Evolutionary conservation across 2,329 filamentous ascomycete species (phyloP), one percentile per base, ranked within the genome.

Genomic region (Torrubiella hemipterigena): DNA sequence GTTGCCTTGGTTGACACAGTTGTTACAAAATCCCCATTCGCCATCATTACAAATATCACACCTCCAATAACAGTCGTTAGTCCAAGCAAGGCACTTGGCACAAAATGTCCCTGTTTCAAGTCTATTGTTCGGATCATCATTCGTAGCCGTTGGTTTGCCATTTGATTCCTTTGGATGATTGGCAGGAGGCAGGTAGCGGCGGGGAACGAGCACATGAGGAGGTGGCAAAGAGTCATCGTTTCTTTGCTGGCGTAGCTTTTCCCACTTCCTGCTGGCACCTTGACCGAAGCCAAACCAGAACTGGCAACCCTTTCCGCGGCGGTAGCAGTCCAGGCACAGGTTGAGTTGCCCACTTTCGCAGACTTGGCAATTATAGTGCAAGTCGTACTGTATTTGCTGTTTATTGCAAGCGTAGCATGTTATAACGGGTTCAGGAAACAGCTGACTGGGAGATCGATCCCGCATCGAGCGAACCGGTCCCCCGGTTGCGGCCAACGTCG

Each of bases 21-120:
- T 61, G 44, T 87, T 85, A 56, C 89, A 96, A 50, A 84, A 95
- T 0, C 89, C 89, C 87, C 87, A 96, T 48, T 93, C 87, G 5
- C 85, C 89, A 39, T 91, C 77, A 45, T 94, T 94, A 57, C 89
- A 96, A 17, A 68, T 53, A 36, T 81, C 74, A 52, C 89, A 96
- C 39, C 82, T 77, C 89, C 87, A 96, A 55, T 83, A 93, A 54
- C 84, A 91, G 31, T 79, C 71, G 45, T 93, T 87, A 0, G 84
- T 70, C 61, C 75, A 81, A 1, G 69, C 63, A 13, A 69, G 61
- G 50, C 89, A 95, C 29, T 70, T 69, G 22, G 80, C 74, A 50
- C 89, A 96, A 52, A 95, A 95, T 6, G 83, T 77, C 14, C 89
- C 89, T 31, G 72, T 77, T 52, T 91, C 75, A 1, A 91, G 57